Percentiles rank a stretch among this genome's conserved stretches.
These are phyloP conservation scores for Leucaena leucocephala DNA, from an alignment of 306 rosid genomes.

Conservation along the genomic window DNA sequence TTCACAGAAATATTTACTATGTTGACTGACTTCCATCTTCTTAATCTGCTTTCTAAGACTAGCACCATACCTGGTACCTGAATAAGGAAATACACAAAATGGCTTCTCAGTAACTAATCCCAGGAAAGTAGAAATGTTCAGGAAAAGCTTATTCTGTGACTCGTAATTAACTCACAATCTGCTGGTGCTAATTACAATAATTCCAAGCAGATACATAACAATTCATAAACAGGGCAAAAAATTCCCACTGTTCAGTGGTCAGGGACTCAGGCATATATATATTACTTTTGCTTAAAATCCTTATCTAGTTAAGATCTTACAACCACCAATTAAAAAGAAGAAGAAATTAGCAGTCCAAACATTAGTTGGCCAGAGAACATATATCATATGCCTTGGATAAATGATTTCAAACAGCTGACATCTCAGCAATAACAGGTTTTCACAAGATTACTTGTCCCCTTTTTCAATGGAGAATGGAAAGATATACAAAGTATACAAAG, in stretches of 20 bases:
- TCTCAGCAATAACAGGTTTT: neutral
- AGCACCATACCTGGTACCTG: constrained; percentile 92
- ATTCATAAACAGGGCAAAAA: neutral
- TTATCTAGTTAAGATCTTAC: neutral
- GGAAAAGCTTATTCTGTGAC: neutral
- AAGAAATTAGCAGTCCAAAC: neutral
- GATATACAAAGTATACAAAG: neutral
- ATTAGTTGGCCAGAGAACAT: neutral
- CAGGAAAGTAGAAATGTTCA: neutral
- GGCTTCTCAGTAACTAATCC: neutral
- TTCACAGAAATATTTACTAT: constrained; percentile 87
- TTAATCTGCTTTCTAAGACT: constrained; percentile 93
- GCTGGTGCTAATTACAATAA: neutral
- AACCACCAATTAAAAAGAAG: neutral
- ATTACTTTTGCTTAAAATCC: neutral
- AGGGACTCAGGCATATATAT: neutral
- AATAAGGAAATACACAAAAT: constrained; percentile 7
- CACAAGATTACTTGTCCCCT: neutral
- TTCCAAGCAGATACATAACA: neutral
- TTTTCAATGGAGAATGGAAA: neutral
- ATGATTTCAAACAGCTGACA: neutral
- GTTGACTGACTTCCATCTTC: constrained; percentile 95
- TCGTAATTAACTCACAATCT: neutral
- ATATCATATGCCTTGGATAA: neutral
- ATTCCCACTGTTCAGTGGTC: neutral